Evolutionary conservation across 345 rosid genomes (phyloP).

Genomic region (Lagerstroemia speciosa): DNA sequence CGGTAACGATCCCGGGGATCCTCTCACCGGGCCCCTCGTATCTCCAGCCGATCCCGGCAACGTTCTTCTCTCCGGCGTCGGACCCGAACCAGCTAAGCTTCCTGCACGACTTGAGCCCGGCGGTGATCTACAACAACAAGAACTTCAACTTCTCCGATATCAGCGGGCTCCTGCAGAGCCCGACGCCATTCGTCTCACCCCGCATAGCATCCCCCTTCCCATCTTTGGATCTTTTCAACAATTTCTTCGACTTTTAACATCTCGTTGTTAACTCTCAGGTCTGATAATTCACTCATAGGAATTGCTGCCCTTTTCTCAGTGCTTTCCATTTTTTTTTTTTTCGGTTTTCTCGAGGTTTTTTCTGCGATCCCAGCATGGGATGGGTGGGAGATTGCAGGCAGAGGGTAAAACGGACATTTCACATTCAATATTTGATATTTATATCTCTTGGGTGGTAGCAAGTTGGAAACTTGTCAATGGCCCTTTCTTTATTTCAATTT

Average conservation of each 20-base stretch:
- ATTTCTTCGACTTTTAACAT: constrained; percentile 45
- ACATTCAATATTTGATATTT: not conserved
- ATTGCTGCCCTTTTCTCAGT: not conserved
- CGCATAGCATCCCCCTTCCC: constrained; percentile 30
- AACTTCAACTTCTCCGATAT: constrained; percentile 34
- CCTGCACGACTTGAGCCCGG: constrained; percentile 54
- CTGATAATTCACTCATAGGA: not conserved
- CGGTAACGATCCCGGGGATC: constrained; percentile 42
- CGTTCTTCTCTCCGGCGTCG: constrained; percentile 49
- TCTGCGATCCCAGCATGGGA: not conserved
- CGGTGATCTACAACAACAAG: constrained; percentile 28
- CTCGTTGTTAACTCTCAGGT: not conserved
- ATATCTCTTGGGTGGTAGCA: constrained; percentile 18
- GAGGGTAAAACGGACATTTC: not conserved
- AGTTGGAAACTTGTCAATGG: constrained; percentile 19
- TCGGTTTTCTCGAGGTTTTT: not conserved
- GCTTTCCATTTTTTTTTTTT: not conserved
- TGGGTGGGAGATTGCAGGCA: not conserved
- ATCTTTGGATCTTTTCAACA: constrained; percentile 57
- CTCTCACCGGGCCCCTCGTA: constrained; percentile 70
- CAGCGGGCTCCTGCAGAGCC: constrained; percentile 46
- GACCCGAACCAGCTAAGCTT: constrained; percentile 42
- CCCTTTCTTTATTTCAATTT: constrained; percentile 11
- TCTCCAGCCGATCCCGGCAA: constrained; percentile 49
- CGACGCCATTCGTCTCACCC: constrained; percentile 39